phyloP scores from a whole-genome alignment of 768 basidiomycete species.

The Phlebiopsis gigantea region DNA sequence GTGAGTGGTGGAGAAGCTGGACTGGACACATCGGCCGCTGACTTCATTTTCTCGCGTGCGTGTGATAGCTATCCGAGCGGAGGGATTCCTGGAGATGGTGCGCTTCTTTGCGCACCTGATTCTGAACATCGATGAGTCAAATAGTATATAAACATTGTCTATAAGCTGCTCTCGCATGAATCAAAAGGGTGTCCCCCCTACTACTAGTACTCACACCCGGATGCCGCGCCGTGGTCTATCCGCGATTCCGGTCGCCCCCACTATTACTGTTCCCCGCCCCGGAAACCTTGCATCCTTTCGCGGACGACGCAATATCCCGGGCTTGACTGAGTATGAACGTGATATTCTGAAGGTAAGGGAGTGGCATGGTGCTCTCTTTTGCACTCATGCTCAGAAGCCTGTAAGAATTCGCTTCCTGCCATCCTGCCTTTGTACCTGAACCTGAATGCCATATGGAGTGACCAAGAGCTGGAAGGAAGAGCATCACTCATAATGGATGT shows the following conservation, averaged over 20 bases:
- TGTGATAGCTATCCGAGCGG: conserved; percentile 39
- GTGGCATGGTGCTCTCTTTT: background rate
- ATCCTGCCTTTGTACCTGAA: background rate
- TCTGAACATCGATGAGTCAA: conserved; percentile 57
- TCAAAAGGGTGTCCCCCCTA: too few relatives aligned
- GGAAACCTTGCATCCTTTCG: background rate
- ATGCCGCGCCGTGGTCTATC: too few relatives aligned
- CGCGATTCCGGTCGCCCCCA: too few relatives aligned
- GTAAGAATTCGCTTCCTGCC: background rate
- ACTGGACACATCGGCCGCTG: conserved; percentile 1
- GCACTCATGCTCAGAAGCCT: background rate
- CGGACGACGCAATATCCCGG: background rate
- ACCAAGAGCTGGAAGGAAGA: background rate
- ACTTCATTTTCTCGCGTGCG: conserved; percentile 12
- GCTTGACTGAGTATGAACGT: background rate
- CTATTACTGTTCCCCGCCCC: too few relatives aligned
- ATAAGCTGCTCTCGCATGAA: too few relatives aligned
- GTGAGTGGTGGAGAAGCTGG: conserved; percentile 25
- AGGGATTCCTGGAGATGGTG: conserved; percentile 57
- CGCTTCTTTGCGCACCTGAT: conserved; percentile 62
- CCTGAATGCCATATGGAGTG: background rate
- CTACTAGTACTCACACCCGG: too few relatives aligned
- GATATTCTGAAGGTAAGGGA: background rate
- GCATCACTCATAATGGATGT: background rate
- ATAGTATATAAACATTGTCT: background rate